Base-by-base conservation (phyloP, 495 filamentous ascomycete genomes). In the Penicillium bovifimosum region DNA sequence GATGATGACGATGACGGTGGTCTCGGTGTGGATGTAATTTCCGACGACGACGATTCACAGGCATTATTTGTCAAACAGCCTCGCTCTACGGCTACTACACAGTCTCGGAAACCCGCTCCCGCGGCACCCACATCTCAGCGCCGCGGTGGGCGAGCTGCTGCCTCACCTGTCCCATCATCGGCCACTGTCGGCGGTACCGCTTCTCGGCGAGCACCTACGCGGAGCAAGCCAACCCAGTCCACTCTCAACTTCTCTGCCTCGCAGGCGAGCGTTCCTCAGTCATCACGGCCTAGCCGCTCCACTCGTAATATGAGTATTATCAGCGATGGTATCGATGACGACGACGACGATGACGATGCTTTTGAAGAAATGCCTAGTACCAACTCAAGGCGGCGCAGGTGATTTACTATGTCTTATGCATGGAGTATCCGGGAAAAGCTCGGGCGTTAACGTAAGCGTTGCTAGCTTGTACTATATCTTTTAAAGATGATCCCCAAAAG, bases 261-360 rank as follows among this genome's bases (percentile, higher is more conserved):
- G 32, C 76, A 74, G 41, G 68, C 75, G 9, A 70, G 74, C 51
- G 66, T 60, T 24, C 54, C 60, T 58, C 73, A 64, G 58, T 69
- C 64, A 61, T 66, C 71, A 70, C 67, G 71, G 61, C 48, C 67
- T 68, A 62, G 76, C 45, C 67, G 70, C 38, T 65, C 72, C 24
- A 66, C 69, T 10, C 71, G 64, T 57, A 62, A 67, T 18, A 52
- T 72, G 36, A 75, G 73, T 57, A 55, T 68, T 10, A 55, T 69
- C 31, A 72, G 63, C 35, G 70, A 72, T 33, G 75, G 85, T 57
- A 79, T 86, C 50, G 83, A 89, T 53, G 87, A 88, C 52, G 89
- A 91, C 50, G 86, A 88, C 55, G 88, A 90, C 59, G 87, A 82
- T 55, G 79, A 87, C 50, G 90, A 96, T 73, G 90, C 86, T 1